Base-by-base conservation (phyloP, 192 early-diverging fungal genomes). In the Hyaloraphidium curvatum region DNA sequence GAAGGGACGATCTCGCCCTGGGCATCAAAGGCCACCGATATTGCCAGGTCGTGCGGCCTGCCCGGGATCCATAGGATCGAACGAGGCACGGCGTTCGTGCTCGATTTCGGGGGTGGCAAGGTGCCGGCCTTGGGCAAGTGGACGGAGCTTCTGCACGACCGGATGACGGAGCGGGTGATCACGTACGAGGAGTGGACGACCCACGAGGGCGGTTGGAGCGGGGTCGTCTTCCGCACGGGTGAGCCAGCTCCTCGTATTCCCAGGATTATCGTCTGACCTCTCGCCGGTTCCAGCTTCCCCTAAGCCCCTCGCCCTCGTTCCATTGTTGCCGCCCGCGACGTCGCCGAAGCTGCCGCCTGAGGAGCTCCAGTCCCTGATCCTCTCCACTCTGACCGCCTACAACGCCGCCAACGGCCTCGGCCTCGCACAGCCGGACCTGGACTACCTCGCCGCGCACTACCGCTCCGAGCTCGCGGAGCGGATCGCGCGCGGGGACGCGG, bases 11-110 rank as follows among this genome's bases (percentile, higher is more conserved):
- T 99, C 57, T 91, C 89, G 5, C 96, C 96, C 16, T 99, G 96
- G 96, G 93, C 91, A 17, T 91, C 88, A 50, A 99, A 99, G 76
- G 96, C 96, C 1, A 96, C 93, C 17, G 93, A 99, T 59, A 99
- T 99, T 68, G 87, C 87, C 14, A 72, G 77, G 28, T 79, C 86
- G 37, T 97, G 93, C 67, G 90, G 87, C 35, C 73, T 99, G 19
- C 64, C 69, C 29, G 51, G 63, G 14, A 55, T 67, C 40, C 83
- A 96, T 40, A 72, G 93, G 9, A 82, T 97, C 50, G 96, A 99
- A 68, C 84, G 96, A 31, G 93, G 87, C 31, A 64, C 71, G 2
- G 81, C 79, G 1, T 96, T 81, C 64, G 65, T 75, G 28, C 59
- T 90, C 54, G 39, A 40, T 50, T 77, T 69, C 9, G 14, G 27